phyloP scores from a whole-genome alignment of 352 stramenopile species.

The Phytophthora chlamydospora region DNA sequence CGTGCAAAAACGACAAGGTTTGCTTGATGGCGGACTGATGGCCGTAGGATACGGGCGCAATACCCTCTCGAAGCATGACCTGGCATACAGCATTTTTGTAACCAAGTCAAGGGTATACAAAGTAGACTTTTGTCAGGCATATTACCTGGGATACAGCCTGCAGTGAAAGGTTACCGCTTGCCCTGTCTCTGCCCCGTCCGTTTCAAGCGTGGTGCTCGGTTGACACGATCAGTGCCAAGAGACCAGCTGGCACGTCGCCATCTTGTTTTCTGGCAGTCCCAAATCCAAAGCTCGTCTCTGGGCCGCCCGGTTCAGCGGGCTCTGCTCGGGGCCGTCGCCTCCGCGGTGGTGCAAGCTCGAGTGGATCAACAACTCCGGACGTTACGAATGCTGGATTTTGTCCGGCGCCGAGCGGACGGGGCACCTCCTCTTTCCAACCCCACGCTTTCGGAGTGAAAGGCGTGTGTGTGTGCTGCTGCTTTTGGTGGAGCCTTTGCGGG shows the following conservation, averaged over 20 bases:
- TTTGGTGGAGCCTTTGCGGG: conserved; percentile 9
- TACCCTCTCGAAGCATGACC: conserved; percentile 4
- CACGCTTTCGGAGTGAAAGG: conserved; percentile 4
- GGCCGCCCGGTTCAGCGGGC: conserved; percentile 17
- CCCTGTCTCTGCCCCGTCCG: conserved; percentile 12
- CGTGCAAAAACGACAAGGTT: conserved; percentile 25
- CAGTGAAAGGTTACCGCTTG: conserved; percentile 18
- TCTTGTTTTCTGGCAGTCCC: conserved; percentile 31
- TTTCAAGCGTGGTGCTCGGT: conserved; percentile 28
- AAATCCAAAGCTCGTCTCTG: conserved; percentile 15
- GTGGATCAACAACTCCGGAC: conserved; percentile 23
- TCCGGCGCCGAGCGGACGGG: conserved; percentile 14
- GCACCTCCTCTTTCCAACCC: conserved; percentile 23
- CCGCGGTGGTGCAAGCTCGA: conserved; percentile 6
- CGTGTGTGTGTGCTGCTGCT: conserved; percentile 1
- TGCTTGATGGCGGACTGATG: conserved; percentile 28
- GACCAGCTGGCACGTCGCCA: conserved; percentile 27
- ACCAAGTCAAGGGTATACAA: too few species aligned
- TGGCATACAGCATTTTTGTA: not conserved
- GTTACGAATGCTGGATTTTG: conserved; percentile 46
- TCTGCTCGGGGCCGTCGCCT: conserved; percentile 20
- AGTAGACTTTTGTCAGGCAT: conserved; percentile 4
- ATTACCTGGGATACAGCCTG: conserved; percentile 4
- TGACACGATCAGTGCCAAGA: conserved; percentile 31
- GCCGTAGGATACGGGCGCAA: conserved; percentile 31